These are phyloP conservation scores for Globisporangium parvum DNA, from an alignment of 352 stramenopile genomes.

Conservation along the genomic window DNA sequence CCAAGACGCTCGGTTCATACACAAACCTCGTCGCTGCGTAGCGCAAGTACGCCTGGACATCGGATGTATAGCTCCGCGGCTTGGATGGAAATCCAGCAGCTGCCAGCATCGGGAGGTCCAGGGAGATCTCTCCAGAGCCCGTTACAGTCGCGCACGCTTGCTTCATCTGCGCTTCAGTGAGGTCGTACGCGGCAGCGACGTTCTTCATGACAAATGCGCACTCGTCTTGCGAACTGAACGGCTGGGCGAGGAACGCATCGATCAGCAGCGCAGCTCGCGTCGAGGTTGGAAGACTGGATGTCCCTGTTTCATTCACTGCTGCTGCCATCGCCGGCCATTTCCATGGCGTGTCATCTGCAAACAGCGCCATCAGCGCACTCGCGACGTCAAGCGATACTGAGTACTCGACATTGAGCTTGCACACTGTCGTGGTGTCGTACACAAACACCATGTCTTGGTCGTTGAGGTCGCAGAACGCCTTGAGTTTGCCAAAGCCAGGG, in stretches of 20 bases:
- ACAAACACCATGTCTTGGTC: constrained; percentile 20
- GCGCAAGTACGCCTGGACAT: constrained; percentile 44
- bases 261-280: constrained; percentile 33
- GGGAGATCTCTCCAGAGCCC: constrained; percentile 13
- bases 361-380: constrained; percentile 16
- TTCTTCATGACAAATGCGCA: constrained; percentile 24
- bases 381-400: constrained; percentile 16
- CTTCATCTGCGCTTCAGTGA: constrained; percentile 14
- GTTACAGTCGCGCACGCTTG: constrained; percentile 15
- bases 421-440: constrained; percentile 21
- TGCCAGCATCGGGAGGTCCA: constrained; percentile 30
- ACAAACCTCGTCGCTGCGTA: constrained; percentile 51
- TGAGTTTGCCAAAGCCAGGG: constrained; percentile 35
- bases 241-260: constrained; percentile 45
- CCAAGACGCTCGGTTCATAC: constrained; percentile 37
- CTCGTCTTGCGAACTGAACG: constrained; percentile 21
- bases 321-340: constrained; percentile 12
- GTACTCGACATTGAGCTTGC: constrained; percentile 23
- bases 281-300: constrained; percentile 11
- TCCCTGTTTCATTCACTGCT: not conserved
- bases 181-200: constrained; percentile 19
- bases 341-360: constrained; percentile 19
- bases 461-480: constrained; percentile 35
- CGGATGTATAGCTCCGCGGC: constrained; percentile 18
- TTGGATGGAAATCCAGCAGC: constrained; percentile 21